Evolutionary conservation across 441 rosid species (phyloP).

Genomic region (Eruca vesicaria): DNA sequence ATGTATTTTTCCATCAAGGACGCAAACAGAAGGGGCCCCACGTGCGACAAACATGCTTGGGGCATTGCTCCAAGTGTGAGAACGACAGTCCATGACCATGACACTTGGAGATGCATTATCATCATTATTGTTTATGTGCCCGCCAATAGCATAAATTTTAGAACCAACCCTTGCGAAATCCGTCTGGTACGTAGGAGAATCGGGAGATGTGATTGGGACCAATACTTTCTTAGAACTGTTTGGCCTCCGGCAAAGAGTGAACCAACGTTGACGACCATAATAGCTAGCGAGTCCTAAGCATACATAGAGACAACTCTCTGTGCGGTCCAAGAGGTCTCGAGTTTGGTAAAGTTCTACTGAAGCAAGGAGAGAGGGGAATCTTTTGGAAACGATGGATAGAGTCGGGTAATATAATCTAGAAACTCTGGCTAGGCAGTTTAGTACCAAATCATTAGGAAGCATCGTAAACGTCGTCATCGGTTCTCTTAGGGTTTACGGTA

Average conservation of each 20-base stretch:
- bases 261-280: background rate
- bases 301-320: background rate
- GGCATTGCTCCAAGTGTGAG: no score
- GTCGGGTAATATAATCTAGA: background rate
- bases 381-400: background rate
- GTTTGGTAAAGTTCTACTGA: background rate
- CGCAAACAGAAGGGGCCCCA: no score
- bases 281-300: no score
- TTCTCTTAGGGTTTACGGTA: no score
- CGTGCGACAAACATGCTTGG: no score
- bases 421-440: background rate
- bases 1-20: no score
- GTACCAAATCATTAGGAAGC: background rate
- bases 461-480: no score
- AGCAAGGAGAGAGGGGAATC: background rate
- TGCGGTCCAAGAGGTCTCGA: background rate
- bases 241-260: background rate
- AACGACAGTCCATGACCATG: background rate
- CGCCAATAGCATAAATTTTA: background rate
- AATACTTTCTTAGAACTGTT: no score
- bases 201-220: background rate
- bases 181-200: background rate
- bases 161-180: background rate
- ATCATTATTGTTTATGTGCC: no score
- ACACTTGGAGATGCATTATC: background rate